Percentiles rank a stretch among this genome's conserved stretches.
These are phyloP conservation scores for Atkinsonella hypoxylon DNA, from an alignment of 2,329 filamentous ascomycete genomes.

Conservation along the genomic window DNA sequence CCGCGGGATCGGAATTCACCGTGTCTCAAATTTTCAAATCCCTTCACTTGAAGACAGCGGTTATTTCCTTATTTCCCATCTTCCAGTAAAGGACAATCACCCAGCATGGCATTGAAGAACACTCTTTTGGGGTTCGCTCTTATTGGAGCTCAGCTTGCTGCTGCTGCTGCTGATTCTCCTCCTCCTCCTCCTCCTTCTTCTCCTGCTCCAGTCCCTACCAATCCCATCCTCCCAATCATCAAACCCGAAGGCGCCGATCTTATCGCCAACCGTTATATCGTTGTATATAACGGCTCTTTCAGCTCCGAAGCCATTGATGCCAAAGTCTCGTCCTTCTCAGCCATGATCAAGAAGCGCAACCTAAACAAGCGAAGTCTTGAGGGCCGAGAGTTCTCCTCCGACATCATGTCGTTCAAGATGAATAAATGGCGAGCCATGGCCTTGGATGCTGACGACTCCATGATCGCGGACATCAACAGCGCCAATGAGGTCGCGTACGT, in stretches of 20 bases:
- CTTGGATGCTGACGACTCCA: conserved; percentile 37
- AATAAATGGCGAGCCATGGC: conserved; percentile 40
- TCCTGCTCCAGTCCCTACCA: not conserved
- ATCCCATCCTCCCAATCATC: conserved; percentile 28
- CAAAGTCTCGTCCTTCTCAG: conserved; percentile 36
- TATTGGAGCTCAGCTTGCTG: conserved; percentile 1
- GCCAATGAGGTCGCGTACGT: conserved; percentile 38
- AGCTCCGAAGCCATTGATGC: conserved; percentile 34
- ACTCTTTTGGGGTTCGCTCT: not conserved
- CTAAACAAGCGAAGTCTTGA: conserved; percentile 36
- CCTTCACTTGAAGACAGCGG: not conserved
- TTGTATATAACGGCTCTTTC: conserved; percentile 49
- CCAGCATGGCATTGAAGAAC: not conserved
- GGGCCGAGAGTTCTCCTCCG: conserved; percentile 35
- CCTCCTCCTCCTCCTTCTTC: not conserved
- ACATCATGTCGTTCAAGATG: conserved; percentile 35
- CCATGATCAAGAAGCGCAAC: conserved; percentile 44
- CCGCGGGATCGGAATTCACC: conserved; percentile 2
- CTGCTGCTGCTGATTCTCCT: not conserved
- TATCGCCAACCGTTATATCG: conserved; percentile 48
- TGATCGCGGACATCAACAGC: conserved; percentile 36
- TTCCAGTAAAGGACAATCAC: not conserved
- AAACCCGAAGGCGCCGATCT: conserved; percentile 36
- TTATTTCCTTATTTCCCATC: not conserved
- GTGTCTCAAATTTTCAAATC: not conserved